Evolutionary conservation across 129 eudicot genomes (phyloP).

Genomic region (Flaveria robusta): DNA sequence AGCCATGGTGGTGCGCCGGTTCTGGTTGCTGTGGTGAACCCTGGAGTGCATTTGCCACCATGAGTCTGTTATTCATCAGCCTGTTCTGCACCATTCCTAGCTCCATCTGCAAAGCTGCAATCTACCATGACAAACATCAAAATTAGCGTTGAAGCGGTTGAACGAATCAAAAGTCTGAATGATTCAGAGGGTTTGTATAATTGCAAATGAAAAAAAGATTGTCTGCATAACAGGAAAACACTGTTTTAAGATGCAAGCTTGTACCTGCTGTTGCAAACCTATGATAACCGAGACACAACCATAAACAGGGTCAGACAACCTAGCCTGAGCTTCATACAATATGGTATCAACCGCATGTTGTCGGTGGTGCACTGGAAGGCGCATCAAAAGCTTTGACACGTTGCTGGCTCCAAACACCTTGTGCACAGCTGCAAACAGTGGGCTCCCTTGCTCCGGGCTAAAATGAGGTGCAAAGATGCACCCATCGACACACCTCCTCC

Average conservation of each 20-base stretch:
- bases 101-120: constrained; percentile 55
- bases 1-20: constrained; percentile 2
- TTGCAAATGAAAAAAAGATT: not conserved
- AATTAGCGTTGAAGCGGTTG: too few species aligned
- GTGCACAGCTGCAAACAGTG: constrained; percentile 82
- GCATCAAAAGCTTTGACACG: constrained; percentile 73
- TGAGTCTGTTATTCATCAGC: constrained; percentile 48
- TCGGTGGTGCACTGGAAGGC: constrained; percentile 55
- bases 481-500: constrained; percentile 68
- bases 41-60: constrained; percentile 48
- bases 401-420: constrained; percentile 94
- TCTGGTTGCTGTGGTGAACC: constrained; percentile 32
- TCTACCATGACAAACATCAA: constrained; percentile 20
- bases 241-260: not conserved
- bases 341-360: constrained; percentile 75
- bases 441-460: constrained; percentile 76
- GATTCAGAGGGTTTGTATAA: not conserved
- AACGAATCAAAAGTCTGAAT: not conserved
- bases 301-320: constrained; percentile 85
- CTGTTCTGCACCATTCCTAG: constrained; percentile 59
- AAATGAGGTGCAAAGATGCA: constrained; percentile 88
- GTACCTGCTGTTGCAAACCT: constrained; percentile 80
- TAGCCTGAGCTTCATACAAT: constrained; percentile 79
- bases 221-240: not conserved
- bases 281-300: constrained; percentile 81